Evolutionary conservation across 495 filamentous ascomycete species (phyloP), one percentile per base, ranked within the genome.

Genomic region (Penicillium mononematosum): DNA sequence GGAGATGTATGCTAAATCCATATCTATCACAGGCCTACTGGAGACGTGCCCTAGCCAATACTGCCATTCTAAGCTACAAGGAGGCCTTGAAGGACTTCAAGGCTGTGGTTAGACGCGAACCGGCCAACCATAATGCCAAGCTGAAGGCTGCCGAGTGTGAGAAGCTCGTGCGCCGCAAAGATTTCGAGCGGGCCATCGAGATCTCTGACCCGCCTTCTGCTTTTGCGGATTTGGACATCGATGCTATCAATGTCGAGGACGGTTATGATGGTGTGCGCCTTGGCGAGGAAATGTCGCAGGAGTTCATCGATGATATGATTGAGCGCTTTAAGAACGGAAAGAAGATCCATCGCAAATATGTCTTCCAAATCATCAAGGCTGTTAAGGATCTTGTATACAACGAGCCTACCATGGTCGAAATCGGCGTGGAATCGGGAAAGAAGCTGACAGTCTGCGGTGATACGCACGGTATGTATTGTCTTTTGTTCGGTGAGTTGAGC

Each of bases 221-320:
- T 1, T 88, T 93, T 39, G 94, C 92, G 69, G 93, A 88, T 4
- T 74, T 99, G 65, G 90, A 98, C 72, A 75, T 98, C 58, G 90
- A 95, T 54, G 75, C 83, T 24, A 96, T 99, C 58, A 78, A 77
- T 24, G 85, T 99, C 6, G 93, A 98, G 38, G 71, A 81, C 38
- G 77, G 75, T 42, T 99, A 99, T 70, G 94, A 98, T 71, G 94
- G 94, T 55, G 87, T 85, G 41, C 78, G 75, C 43, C 75, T 99
- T 45, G 90, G 80, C 27, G 78, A 86, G 0, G 83, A 90, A 69
- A 99, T 99, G 91, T 96, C 94, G 8, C 83, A 90, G 63, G 92
- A 96, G 67, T 99, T 99, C 63, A 88, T 99, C 60, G 86, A 92
- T 58, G 92, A 98, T 74, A 98, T 96, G 95, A 89, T 93, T 50